Evolutionary conservation across 1,284 basidiomycete genomes (phyloP).

Genomic region (Pseudozyma hubeiensis): DNA sequence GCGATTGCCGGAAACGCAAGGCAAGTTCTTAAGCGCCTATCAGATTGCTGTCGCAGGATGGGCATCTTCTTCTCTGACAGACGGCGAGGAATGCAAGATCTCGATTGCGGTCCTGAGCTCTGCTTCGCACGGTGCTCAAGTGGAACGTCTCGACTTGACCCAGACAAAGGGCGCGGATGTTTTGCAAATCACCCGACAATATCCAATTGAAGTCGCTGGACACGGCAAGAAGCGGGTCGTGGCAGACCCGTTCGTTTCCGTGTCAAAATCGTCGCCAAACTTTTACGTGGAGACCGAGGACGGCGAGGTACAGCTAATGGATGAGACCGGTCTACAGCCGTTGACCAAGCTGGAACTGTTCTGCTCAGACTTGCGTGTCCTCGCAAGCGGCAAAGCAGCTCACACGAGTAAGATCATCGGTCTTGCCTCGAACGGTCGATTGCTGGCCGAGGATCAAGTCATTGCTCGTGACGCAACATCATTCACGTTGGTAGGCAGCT

Average conservation of each 20-base stretch:
- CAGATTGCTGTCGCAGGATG: conserved; percentile 48
- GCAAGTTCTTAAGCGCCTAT: conserved; percentile 3
- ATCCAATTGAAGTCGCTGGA: background rate
- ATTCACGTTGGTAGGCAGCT: conserved; percentile 81
- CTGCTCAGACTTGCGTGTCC: conserved; percentile 34
- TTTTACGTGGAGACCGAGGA: conserved; percentile 41
- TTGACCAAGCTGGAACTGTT: conserved; percentile 41
- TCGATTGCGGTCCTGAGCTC: conserved; percentile 44
- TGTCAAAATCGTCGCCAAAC: conserved; percentile 7
- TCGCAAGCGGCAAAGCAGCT: conserved; percentile 13
- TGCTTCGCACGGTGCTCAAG: conserved; percentile 1
- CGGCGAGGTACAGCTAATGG: conserved; percentile 25
- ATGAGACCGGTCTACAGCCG: conserved; percentile 2
- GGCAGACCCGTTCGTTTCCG: conserved; percentile 37
- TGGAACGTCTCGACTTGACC: conserved; percentile 18
- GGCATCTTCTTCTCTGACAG: conserved; percentile 10
- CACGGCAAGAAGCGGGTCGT: conserved; percentile 27
- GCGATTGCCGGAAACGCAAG: conserved; percentile 5
- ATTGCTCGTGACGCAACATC: conserved; percentile 79
- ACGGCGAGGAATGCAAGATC: conserved; percentile 18
- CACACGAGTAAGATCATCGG: conserved; percentile 72
- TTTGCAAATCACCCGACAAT: conserved; percentile 1
- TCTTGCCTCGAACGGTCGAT: conserved; percentile 76
- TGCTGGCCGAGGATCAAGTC: conserved; percentile 73
- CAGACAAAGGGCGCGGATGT: conserved; percentile 4